Evolutionary conservation across 371 early-diverging fungal species (phyloP), one percentile per base, ranked within the genome.

Genomic region (Syncephalastrum racemosum): DNA sequence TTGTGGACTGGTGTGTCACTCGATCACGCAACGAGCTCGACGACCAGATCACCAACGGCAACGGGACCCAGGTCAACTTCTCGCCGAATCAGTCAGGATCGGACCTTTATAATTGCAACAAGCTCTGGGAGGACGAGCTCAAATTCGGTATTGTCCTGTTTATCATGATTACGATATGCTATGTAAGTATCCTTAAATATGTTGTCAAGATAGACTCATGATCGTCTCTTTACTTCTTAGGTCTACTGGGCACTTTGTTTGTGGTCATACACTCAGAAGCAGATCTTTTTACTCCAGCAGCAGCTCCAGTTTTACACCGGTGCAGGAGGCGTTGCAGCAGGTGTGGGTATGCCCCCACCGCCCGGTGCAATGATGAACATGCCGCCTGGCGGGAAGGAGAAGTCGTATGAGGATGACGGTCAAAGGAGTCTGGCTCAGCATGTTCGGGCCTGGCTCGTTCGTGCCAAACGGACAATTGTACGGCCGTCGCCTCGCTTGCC

Each of bases 121-220:
- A 49, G 39, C n/a, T 70, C 14, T 70, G 71, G 71, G 53, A 64
- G 23, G 67, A 60, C 40, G 71, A 70, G 43, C 48, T 70, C 15
- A 70, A 70, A 20, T 64, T 70, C 36, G 50, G 59, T 3, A 60
- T 70, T 27, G 58, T 58, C 4, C 25, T 62, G 5, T 67, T 58
- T 24, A 40, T 66, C 13, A 59, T 67, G 44, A 58, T 66, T 13
- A 19, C 64, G 1, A 40, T 67, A 27, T 57, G 61, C 22, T 70
- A 63, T 42, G 71, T 67, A 64, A 59, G 67, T 64, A 31, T 40
- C 10, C 8, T 2, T 25, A 2, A 3, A 13, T 12, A 16, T 22
- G 14, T 18, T 41, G 16, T 22, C 16, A 15, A 15, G 13, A 55
- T 1, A 6, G n/a, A 24, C n/a, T 40, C 14, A 31, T 19, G 22